Evolutionary conservation across 495 filamentous ascomycete species (phyloP), one percentile per base, ranked within the genome.

Genomic region (Aspergillus homomorphus): DNA sequence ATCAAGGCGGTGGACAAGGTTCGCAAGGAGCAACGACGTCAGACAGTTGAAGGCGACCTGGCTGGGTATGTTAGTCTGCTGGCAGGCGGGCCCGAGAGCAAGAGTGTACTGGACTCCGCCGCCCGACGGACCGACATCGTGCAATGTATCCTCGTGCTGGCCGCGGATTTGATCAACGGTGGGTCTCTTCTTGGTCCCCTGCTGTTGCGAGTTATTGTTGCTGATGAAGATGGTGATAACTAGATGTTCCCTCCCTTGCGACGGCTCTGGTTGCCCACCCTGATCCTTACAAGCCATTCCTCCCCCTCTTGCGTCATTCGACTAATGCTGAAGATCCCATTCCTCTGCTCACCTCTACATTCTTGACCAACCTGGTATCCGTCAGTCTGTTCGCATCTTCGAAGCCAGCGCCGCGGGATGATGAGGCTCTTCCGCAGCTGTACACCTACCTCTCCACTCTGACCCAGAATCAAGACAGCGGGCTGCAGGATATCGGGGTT

Each of bases 1-100:
- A 98, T 99, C 78, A 92, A 94, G 74, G 90, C 94, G 51, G 90
- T 97, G 63, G 95, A 98, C 73, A 98, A 97, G 77, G 91, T 94
- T 62, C 88, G 91, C 63, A 91, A 89, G 67, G 89, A 91, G 53
- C 90, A 94, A 69, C 85, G 92, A 67, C 85, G 84, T 66, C 83
- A 92, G 64, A 87, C 86, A 28, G 84, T 98, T 58, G 90, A 95
- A 69, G 73, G 74, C 22, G 90, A 97, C 71, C 73, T 92, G 8
- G 77, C 86, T 50, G 89, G 84, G 33, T 99, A 96, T 75, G 80
- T 82, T 52, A 77, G 77, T 45, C 80, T 98, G 60, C 84, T 99
- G 62, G 78, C 96, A 8, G 94, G 94, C 45, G 78, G 83, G 28
- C 78, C 82, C 41, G 84, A 81, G 49, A 82, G 80, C 60, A 83